Percentiles rank a stretch among this genome's conserved stretches.
These are phyloP conservation scores for Geotrichum carabidarum DNA, from an alignment of 1,139 yeast species.

Conservation along the genomic window DNA sequence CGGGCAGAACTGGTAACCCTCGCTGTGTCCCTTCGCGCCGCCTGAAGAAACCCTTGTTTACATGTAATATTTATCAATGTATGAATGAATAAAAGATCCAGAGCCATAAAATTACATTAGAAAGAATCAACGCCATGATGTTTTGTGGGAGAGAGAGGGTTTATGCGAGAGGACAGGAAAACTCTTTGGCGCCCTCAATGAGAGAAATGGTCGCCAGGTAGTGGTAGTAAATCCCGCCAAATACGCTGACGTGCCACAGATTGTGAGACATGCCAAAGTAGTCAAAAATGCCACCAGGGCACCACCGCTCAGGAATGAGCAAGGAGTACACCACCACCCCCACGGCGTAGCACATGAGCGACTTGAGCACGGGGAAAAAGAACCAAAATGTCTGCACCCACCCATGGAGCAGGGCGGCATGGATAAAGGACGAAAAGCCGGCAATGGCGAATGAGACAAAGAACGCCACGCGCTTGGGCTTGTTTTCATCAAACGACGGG, in stretches of 20 bases:
- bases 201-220: slow-evolving; percentile 70
- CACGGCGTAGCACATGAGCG: slow-evolving; percentile 64
- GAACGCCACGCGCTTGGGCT: slow-evolving; percentile 75
- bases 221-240: slow-evolving; percentile 82
- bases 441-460: slow-evolving; percentile 73
- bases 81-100: too few relatives aligned
- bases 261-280: slow-evolving; percentile 90
- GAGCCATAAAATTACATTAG: too few relatives aligned
- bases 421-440: slow-evolving; percentile 63
- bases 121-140: too few relatives aligned
- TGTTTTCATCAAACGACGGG: slow-evolving; percentile 74
- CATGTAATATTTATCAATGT: not conserved
- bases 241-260: slow-evolving; percentile 88
- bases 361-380: slow-evolving; percentile 59
- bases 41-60: not conserved
- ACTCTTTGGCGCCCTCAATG: slow-evolving; percentile 45
- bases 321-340: slow-evolving; percentile 90
- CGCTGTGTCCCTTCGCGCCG: slow-evolving; percentile 19
- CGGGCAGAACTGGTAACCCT: slow-evolving; percentile 25
- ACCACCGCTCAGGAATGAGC: slow-evolving; percentile 80
- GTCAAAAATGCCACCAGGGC: slow-evolving; percentile 49
- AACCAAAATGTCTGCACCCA: slow-evolving; percentile 47
- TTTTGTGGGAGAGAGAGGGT: too few relatives aligned
- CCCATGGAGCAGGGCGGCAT: slow-evolving; percentile 56
- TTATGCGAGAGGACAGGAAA: slow-evolving; percentile 25